Base-by-base conservation (phyloP, 768 basidiomycete genomes). In the Leccinum rimulosum region DNA sequence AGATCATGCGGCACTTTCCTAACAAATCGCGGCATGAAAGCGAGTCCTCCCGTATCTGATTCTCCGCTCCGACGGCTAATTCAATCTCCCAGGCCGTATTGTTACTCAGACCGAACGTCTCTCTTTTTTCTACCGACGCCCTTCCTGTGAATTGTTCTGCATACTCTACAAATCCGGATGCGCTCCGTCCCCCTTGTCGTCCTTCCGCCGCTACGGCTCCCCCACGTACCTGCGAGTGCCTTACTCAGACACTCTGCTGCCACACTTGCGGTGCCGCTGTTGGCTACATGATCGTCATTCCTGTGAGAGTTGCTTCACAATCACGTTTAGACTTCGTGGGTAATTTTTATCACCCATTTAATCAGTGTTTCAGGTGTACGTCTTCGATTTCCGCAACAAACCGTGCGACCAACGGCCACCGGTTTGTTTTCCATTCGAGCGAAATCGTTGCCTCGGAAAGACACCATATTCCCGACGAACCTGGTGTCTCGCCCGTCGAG, bases 1-100 rank as follows among this genome's bases (percentile, higher is more conserved):
- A 84, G 80, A 63, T 78, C 83, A 7, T 93, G 92, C 70, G 78
- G 79, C 31, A 82, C 80, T 19, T 93, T 93, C 68, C 73, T 93
- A 51, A 89, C 91, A 15, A 92, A 93, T 70, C 82, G 91, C 28
- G 91, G 86, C 57, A 93, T 93, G 91, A 89, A 89, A 81, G 89
- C 84, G 65, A 71, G 80, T 60, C 49, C 40, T 48, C 35, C 30
- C 40, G 35, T 43, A 17, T 40, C n/a, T n/a, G 14, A 22, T 33
- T 11, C 14, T n/a, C 31, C 50, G 22, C 10, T 28, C 48, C 10
- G 45, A 17, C 50, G 19, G 38, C 62, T 63, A 22, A 70, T 47
- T 35, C 11, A 4, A 38, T 52, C 51, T 19, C 62, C 31, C 66
- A 92, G 91, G 91, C 91, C 50, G 91, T 93, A 43, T 80, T 93